Conservation (phyloP, 2,329 filamentous ascomycete species). For the Xylaria sp. region DNA sequence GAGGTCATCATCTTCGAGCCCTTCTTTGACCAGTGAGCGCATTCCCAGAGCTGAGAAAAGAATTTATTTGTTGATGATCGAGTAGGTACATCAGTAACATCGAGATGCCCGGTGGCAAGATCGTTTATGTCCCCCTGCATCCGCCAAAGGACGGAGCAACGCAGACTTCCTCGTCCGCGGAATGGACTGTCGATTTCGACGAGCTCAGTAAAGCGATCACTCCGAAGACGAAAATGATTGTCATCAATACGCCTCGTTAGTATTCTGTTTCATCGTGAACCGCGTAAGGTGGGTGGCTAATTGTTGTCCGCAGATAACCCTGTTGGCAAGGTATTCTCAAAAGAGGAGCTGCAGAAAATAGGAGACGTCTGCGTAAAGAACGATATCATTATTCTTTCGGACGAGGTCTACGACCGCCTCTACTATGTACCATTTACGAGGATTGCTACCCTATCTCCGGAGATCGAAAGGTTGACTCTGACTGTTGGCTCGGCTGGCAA, state of each 20-base stretch:
- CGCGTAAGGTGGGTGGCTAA: constrained; percentile 13
- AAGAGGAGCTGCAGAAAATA: constrained; percentile 79
- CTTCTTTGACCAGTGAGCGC: constrained; percentile 89
- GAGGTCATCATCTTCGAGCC: constrained; percentile 98
- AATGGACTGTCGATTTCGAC: constrained; percentile 86
- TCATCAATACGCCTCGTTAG: constrained; percentile 73
- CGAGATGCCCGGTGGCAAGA: constrained; percentile 93
- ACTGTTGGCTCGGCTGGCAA: constrained; percentile 97
- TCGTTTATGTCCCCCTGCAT: constrained; percentile 93
- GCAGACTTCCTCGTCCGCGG: constrained; percentile 79
- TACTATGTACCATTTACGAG: constrained; percentile 96
- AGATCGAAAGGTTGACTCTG: constrained; percentile 83
- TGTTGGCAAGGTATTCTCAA: constrained; percentile 92
- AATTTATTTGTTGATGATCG: constrained; percentile 1
- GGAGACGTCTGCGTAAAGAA: constrained; percentile 89
- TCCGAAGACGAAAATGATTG: constrained; percentile 91
- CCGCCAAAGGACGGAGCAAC: constrained; percentile 80
- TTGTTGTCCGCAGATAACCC: constrained; percentile 71
- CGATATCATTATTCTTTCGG: constrained; percentile 89
- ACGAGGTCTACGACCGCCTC: constrained; percentile 92
- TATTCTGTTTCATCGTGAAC: background rate
- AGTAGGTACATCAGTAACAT: constrained; percentile 90
- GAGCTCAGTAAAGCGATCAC: constrained; percentile 83
- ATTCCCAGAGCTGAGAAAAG: background rate
- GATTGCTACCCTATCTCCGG: constrained; percentile 86